phyloP scores from a whole-genome alignment of 192 early-diverging fungal genomes.

The Linnemannia schmuckeri region DNA sequence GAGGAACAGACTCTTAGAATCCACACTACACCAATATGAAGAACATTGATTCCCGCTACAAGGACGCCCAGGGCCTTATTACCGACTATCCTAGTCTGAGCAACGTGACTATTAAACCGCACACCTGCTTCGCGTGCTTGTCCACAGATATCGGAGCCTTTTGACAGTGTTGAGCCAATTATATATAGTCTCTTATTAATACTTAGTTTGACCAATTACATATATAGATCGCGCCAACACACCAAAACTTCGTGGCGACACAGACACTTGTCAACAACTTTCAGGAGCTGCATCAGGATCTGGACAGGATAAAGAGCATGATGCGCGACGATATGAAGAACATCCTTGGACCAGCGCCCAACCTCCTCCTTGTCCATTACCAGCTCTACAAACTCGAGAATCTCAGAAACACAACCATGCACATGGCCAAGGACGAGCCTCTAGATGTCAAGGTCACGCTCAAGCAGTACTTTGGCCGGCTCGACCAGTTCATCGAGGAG shows the following conservation, averaged over 20 bases:
- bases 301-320: constrained; percentile 77
- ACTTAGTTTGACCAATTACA: no score
- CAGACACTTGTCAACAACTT: constrained; percentile 90
- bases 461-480: constrained; percentile 85
- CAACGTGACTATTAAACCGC: constrained; percentile 88
- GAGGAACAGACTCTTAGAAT: constrained; percentile 75
- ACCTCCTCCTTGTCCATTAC: constrained; percentile 90
- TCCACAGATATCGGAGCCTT: neutral
- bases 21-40: constrained; percentile 82
- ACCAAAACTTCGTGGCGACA: constrained; percentile 95
- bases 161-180: neutral
- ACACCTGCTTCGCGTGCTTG: constrained; percentile 21
- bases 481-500: constrained; percentile 83
- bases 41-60: constrained; percentile 88
- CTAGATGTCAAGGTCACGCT: constrained; percentile 88
- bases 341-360: constrained; percentile 77
- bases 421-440: constrained; percentile 71
- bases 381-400: constrained; percentile 88
- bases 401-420: constrained; percentile 89
- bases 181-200: neutral
- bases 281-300: constrained; percentile 86
- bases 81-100: constrained; percentile 92
- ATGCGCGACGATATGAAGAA: constrained; percentile 76
- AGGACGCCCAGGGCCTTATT: constrained; percentile 88
- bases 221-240: constrained; percentile 89